These are phyloP conservation scores for Vaucheria bursata DNA, from an alignment of 352 stramenopile genomes.

Conservation along the genomic window DNA sequence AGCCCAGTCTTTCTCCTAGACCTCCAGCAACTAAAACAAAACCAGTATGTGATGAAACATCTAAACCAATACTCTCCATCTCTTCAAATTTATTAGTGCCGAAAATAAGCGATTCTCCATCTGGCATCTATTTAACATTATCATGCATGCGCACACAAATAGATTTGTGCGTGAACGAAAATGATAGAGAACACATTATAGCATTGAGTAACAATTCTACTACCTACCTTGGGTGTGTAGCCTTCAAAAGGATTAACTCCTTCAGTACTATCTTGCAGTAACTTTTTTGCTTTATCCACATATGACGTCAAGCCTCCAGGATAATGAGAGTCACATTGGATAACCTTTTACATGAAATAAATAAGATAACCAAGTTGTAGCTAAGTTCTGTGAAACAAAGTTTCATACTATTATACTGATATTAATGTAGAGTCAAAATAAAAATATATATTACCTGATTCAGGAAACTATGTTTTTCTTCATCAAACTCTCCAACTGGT, in stretches of 20 bases:
- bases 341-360: slow-evolving; percentile 4
- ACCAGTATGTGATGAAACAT: slow-evolving; percentile 28
- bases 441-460: slow-evolving; percentile 35
- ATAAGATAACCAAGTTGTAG: not conserved
- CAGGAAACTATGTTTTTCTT: slow-evolving; percentile 33
- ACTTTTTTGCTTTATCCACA: slow-evolving; percentile 52
- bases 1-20: slow-evolving; percentile 90
- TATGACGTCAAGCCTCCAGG: slow-evolving; percentile 58
- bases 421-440: not conserved
- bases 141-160: not conserved
- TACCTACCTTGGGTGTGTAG: slow-evolving; percentile 44
- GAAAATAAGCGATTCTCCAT: slow-evolving; percentile 56
- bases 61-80: slow-evolving; percentile 59
- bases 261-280: slow-evolving; percentile 57
- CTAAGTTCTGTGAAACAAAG: not conserved
- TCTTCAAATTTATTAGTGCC: slow-evolving; percentile 61
- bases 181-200: not conserved
- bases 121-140: slow-evolving; percentile 22
- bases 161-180: not conserved
- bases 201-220: not conserved
- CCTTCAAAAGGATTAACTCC: slow-evolving; percentile 66
- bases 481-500: slow-evolving; percentile 49
- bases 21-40: slow-evolving; percentile 75
- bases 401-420: not conserved
- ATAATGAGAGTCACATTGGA: slow-evolving; percentile 51